Base-by-base conservation (phyloP, 805 yeast species). In the Zygoascus biomembranicola region DNA sequence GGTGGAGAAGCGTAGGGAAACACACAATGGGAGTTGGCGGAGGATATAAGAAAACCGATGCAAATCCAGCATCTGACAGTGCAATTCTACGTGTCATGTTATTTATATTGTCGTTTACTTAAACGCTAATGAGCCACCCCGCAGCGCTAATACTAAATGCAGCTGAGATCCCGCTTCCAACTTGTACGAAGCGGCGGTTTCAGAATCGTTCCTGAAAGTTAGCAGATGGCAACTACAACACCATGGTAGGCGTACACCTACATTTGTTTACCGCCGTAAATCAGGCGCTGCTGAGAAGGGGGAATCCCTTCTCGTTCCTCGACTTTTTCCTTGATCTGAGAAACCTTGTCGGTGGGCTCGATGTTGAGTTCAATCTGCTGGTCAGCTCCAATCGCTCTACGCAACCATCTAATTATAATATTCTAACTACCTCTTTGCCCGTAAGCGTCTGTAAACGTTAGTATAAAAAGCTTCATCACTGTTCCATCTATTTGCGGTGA, bases 261-360 rank as follows among this genome's bases (percentile, higher is more conserved):
- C 85, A 92, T 78, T 73, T 92, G 97, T 61, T 88, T 87, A 19
- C 99, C 99, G 53, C 86, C 83, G 70, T 79, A 89, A 63, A 92
- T 84, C 59, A 92, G 80, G 61, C 96, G 80, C 70, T 94, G 99
- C 71, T 92, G 99, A 32, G 87, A 82, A 10, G 98, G 97, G 1
- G 98, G 97, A 53, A 92, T 92, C 1, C 98, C 99, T 68, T 92
- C 98, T 63, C 88, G 88, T 65, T 92, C 97, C 68, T 94, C 98
- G 73, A 92, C 81, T 66, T 85, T 79, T 66, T 92, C 97, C 70
- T 92, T 92, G 70, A 92, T 82, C 49, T 85, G 80, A 57, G 81
- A 77, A 55, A 87, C 82, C 66, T 76, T 79, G 63, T 85, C 90
- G 8, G 76, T 63, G 48, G 87, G 80, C 60, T 85, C 90, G 42